phyloP scores from a whole-genome alignment of 306 rosid species.

The Medicago ruthenica region DNA sequence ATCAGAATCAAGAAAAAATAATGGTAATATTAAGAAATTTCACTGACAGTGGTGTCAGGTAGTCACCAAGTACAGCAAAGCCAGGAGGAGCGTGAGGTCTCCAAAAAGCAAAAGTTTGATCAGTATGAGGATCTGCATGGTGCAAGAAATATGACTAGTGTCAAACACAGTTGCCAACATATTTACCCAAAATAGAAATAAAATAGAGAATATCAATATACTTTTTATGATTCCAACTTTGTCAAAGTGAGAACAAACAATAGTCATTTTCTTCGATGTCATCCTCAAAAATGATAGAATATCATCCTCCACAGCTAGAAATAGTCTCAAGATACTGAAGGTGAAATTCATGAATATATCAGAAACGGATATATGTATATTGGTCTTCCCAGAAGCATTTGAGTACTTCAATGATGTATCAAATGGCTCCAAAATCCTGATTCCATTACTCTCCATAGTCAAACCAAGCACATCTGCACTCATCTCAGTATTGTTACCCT shows the following conservation, averaged over 20 bases:
- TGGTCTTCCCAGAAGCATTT: constrained; percentile 87
- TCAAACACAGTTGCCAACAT: constrained; percentile 31
- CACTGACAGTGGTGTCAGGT: constrained; percentile 88
- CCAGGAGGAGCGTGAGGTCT: constrained; percentile 98
- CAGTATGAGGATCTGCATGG: constrained; percentile 67
- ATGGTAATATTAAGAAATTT: constrained; percentile 18
- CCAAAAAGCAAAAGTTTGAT: constrained; percentile 87
- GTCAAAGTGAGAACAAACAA: constrained; percentile 89
- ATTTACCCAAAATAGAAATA: constrained; percentile 14
- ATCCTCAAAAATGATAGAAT: constrained; percentile 85
- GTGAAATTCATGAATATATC: constrained; percentile 96
- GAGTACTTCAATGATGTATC: constrained; percentile 84
- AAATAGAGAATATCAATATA: constrained; percentile 43
- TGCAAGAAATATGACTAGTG: constrained; percentile 38
- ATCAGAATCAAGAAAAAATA: constrained; percentile 29
- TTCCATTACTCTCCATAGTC: constrained; percentile 95
- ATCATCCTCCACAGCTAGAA: constrained; percentile 94
- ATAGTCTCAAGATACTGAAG: constrained; percentile 88
- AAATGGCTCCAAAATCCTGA: constrained; percentile 95
- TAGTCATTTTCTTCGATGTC: constrained; percentile 86
- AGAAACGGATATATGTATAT: constrained; percentile 76
- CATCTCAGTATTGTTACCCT: constrained; percentile 81
- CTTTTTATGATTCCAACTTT: constrained; percentile 84
- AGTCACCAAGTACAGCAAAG: constrained; percentile 94
- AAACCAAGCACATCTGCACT: constrained; percentile 82